These are phyloP conservation scores for Candida patagonica DNA, from an alignment of 805 yeast genomes.

Conservation along the genomic window DNA sequence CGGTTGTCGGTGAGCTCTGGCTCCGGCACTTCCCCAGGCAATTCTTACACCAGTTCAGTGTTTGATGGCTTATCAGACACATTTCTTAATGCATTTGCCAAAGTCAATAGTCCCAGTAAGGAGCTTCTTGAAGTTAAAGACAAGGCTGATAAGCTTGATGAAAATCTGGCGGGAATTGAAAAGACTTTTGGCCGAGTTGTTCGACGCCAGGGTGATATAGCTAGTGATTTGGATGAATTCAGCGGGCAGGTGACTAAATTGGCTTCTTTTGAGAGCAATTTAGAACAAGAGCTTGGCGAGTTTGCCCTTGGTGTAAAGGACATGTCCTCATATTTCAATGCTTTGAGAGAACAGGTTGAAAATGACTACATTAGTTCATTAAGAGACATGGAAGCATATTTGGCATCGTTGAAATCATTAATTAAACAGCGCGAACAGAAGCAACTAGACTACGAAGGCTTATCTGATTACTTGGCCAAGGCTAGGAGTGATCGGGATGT, in stretches of 20 bases:
- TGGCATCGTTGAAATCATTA: slow-evolving; percentile 52
- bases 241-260: slow-evolving; percentile 60
- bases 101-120: slow-evolving; percentile 50
- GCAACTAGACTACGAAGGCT: slow-evolving; percentile 81
- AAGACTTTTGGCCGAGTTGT: slow-evolving; percentile 65
- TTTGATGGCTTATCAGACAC: slow-evolving; percentile 83
- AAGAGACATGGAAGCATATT: slow-evolving; percentile 80
- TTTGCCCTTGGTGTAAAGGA: slow-evolving; percentile 42
- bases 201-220: slow-evolving; percentile 61
- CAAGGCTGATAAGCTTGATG: slow-evolving; percentile 74
- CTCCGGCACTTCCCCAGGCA: slow-evolving; percentile 7
- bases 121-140: slow-evolving; percentile 81
- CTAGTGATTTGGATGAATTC: slow-evolving; percentile 64
- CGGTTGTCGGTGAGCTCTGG: slow-evolving; percentile 5
- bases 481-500: slow-evolving; percentile 57
- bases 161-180: slow-evolving; percentile 71
- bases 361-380: slow-evolving; percentile 73
- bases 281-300: slow-evolving; percentile 29
- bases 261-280: slow-evolving; percentile 44
- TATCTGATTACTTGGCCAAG: slow-evolving; percentile 67
- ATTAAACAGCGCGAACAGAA: slow-evolving; percentile 84
- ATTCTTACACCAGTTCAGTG: slow-evolving; percentile 37
- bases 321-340: slow-evolving; percentile 34
- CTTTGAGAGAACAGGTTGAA: slow-evolving; percentile 49
- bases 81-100: slow-evolving; percentile 87